Evolutionary conservation across 140 eudicot genomes (phyloP).

Genomic region (Bidens hawaiensis): DNA sequence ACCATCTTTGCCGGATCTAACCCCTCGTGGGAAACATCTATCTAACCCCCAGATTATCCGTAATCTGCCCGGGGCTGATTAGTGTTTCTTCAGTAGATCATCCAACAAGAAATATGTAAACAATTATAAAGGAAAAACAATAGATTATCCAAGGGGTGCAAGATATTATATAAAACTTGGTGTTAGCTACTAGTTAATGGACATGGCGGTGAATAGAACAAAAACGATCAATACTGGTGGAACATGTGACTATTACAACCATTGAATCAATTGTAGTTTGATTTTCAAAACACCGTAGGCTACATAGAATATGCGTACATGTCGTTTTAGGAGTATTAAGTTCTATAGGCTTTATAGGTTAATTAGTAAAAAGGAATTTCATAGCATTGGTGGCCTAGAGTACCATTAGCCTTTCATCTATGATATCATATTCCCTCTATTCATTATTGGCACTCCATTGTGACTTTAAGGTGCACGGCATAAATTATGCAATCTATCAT

Average conservation of each 20-base stretch:
- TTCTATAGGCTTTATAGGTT: constrained; percentile 29
- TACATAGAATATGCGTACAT: neutral
- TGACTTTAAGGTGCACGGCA: constrained; percentile 21
- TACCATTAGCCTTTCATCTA: constrained; percentile 9
- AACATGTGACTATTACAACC: too few species aligned
- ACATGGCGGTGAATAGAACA: neutral
- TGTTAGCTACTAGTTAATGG: constrained; percentile 3
- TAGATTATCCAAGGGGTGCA: constrained; percentile 8
- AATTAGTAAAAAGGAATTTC: constrained; percentile 23
- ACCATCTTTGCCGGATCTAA: too few species aligned
- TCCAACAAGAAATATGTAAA: constrained; percentile 14
- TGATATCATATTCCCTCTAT: constrained; percentile 28
- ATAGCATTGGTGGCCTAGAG: constrained; percentile 30
- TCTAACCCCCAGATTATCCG: too few species aligned
- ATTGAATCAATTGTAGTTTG: too few species aligned
- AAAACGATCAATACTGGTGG: neutral
- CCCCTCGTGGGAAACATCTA: too few species aligned
- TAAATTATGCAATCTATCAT: constrained; percentile 23
- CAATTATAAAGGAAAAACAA: constrained; percentile 14
- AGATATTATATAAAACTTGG: constrained; percentile 9
- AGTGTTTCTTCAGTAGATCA: too few species aligned
- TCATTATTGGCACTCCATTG: constrained; percentile 23
- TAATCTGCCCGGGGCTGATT: too few species aligned
- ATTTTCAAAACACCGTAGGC: neutral
- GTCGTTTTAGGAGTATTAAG: constrained; percentile 9